Percentiles rank a stretch among this genome's conserved stretches.
These are phyloP conservation scores for Ascochyta koolunga DNA, from an alignment of 2,329 filamentous ascomycete genomes.

Conservation along the genomic window DNA sequence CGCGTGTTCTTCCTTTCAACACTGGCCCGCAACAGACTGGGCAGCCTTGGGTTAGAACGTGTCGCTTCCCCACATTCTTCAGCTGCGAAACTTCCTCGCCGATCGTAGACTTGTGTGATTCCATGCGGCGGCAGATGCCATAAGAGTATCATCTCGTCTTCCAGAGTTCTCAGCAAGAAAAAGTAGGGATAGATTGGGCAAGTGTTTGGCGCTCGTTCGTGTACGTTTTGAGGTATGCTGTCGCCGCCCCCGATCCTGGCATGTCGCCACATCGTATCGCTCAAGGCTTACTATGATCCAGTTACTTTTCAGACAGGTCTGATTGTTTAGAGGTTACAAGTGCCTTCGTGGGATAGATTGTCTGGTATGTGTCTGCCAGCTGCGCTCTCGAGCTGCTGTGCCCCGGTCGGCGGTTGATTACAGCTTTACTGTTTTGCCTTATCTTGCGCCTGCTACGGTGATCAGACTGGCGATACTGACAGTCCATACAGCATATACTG, in stretches of 20 bases:
- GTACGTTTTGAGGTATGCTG: slow-evolving; percentile 42
- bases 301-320: slow-evolving; percentile 35
- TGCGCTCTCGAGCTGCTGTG: neutral
- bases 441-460: neutral
- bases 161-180: slow-evolving; percentile 44
- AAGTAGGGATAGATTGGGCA: slow-evolving; percentile 52
- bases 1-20: slow-evolving; percentile 36
- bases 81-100: slow-evolving; percentile 37
- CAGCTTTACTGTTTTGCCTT: slow-evolving; percentile 1
- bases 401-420: neutral
- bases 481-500: slow-evolving; percentile 1
- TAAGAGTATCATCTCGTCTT: slow-evolving; percentile 45
- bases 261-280: slow-evolving; percentile 7
- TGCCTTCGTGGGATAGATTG: slow-evolving; percentile 35
- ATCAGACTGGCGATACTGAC: slow-evolving; percentile 2
- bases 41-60: slow-evolving; percentile 43
- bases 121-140: slow-evolving; percentile 46
- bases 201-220: slow-evolving; percentile 47
- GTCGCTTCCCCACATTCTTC: slow-evolving; percentile 48
- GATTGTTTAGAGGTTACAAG: slow-evolving; percentile 32
- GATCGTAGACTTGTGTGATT: slow-evolving; percentile 38
- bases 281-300: slow-evolving; percentile 33
- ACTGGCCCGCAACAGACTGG: slow-evolving; percentile 38
- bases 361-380: slow-evolving; percentile 29
- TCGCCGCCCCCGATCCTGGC: slow-evolving; percentile 14